These are phyloP conservation scores for Naganishia albida DNA, from an alignment of 1,284 basidiomycete genomes.

Conservation along the genomic window DNA sequence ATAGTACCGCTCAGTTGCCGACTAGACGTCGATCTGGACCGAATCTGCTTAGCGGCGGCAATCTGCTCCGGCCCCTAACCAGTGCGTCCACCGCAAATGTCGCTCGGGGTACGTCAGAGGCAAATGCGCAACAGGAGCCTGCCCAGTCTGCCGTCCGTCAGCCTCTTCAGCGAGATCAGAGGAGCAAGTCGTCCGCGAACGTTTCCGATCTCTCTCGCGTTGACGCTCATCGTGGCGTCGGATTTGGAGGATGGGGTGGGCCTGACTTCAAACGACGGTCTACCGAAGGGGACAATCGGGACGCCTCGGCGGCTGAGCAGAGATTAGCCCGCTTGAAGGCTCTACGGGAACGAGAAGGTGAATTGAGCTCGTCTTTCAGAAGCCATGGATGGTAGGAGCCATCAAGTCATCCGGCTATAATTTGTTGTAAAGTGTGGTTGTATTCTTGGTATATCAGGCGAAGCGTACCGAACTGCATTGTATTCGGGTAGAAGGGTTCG, in stretches of 20 bases:
- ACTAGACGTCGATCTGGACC: conserved; percentile 21
- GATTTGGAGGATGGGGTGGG: conserved; percentile 13
- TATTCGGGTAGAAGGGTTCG: neutral
- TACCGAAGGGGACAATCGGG: conserved; percentile 22
- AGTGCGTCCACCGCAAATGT: conserved; percentile 11
- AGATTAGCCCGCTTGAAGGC: conserved; percentile 18
- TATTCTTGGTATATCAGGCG: conserved; percentile 13
- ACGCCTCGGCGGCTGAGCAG: conserved; percentile 7
- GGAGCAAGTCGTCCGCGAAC: conserved; percentile 31
- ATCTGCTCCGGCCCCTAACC: conserved; percentile 29
- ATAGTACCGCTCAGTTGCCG: conserved; percentile 6
- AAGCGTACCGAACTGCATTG: neutral
- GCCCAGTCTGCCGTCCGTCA: neutral
- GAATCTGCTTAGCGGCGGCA: conserved; percentile 33
- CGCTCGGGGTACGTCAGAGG: neutral
- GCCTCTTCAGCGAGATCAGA: conserved; percentile 27
- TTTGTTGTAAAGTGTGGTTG: conserved; percentile 13
- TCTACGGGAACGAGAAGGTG: conserved; percentile 31
- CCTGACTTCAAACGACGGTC: conserved; percentile 18
- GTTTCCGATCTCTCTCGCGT: conserved; percentile 31
- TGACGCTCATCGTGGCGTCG: conserved; percentile 10
- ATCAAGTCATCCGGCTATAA: neutral
- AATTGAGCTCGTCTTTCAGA: conserved; percentile 34
- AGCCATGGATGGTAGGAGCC: conserved; percentile 33
- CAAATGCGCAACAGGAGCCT: neutral